Base-by-base conservation (phyloP, 2,329 filamentous ascomycete genomes). In the Calonectria pseudoreteaudii region DNA sequence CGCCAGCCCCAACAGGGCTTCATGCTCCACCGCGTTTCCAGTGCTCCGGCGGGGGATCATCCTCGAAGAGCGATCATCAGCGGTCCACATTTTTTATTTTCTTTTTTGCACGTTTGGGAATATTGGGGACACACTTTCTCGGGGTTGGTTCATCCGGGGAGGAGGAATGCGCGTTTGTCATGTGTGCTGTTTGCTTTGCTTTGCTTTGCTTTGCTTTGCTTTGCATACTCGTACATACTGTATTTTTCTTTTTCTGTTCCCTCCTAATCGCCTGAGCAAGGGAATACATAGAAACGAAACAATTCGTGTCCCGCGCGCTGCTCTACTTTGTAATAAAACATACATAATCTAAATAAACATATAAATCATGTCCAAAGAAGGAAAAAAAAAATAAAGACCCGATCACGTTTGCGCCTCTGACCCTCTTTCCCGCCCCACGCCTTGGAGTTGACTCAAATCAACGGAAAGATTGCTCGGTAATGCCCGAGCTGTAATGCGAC, bases 241-340 rank as follows among this genome's bases (percentile, higher is more conserved):
- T 41, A 18, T 41, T 62, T 31, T 53, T 3, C n/a, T 18, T 34
- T 56, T 53, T 53, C 38, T 16, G 23, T 8, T 11, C 56, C 56
- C 56, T 8, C n/a, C n/a, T n/a, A n/a, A 18, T 28, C 18, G 56
- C 56, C 36, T 62, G 56, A 62, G 34, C 56, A 16, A 62, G 56
- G 56, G 14, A 16, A 41, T 58, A 62, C 34, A 62, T 62, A 41
- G 56, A 62, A 62, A 62, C 56, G 56, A 62, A 62, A 62, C 56
- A 62, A 41, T 62, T 62, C 56, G 56, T 62, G 56, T 41, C 34
- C 36, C 34, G 34, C 56, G 56, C 56, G 44, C 44, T 47, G 41
- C 44, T 62, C 56, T 62, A 62, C 56, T 62, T 62, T 62, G 38
- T 62, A 62, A 41, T 62, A 62, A 62, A 62, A n/a, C 56, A 62